phyloP scores from a whole-genome alignment of 257 asterid genomes.

The Nicotiana obtusifolia region DNA sequence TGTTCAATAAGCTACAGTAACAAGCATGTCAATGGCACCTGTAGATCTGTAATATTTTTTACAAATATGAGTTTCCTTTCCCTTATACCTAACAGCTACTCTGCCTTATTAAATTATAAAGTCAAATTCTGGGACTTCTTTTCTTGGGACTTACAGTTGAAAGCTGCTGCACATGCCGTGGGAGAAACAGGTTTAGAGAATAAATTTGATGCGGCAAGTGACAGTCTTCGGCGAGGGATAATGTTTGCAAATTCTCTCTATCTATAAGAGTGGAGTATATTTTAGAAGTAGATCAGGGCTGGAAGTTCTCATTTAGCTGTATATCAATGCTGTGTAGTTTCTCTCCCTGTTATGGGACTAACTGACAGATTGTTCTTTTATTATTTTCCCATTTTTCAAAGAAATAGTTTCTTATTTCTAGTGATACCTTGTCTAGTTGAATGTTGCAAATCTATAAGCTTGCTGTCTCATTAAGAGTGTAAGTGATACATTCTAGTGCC shows the following conservation, averaged over 20 bases:
- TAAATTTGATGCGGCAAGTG: conserved; percentile 74
- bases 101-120: not conserved
- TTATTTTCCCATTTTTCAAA: not conserved
- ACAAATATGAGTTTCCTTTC: not conserved
- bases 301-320: not conserved
- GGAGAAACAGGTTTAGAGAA: conserved; percentile 80
- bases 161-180: conserved; percentile 88
- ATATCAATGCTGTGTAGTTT: not conserved
- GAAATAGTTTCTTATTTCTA: not conserved
- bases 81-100: not conserved
- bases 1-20: not conserved
- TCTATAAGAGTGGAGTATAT: conserved; percentile 30
- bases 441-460: not conserved
- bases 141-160: conserved; percentile 48
- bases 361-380: not conserved
- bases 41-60: not conserved
- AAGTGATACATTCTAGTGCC: not conserved
- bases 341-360: not conserved
- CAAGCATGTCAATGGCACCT: not conserved
- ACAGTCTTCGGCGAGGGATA: conserved; percentile 87
- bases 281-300: not conserved
- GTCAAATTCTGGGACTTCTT: not conserved
- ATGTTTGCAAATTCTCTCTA: conserved; percentile 95
- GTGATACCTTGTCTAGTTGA: not conserved
- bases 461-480: not conserved